phyloP scores from a whole-genome alignment of 495 filamentous ascomycete genomes.

The Peziza echinospora region DNA sequence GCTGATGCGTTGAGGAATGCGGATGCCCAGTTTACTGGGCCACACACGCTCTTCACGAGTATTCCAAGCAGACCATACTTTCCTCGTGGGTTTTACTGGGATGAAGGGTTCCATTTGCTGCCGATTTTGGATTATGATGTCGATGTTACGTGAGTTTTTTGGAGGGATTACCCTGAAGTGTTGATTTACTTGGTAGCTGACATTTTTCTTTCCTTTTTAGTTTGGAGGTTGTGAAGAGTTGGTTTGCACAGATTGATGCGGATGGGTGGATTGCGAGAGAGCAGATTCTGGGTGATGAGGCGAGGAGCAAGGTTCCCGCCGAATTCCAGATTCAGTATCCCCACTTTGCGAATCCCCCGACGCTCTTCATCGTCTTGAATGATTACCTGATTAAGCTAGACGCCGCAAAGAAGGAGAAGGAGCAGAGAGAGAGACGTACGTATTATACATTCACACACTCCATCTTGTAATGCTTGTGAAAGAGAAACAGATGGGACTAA shows the following conservation, averaged over 20 bases:
- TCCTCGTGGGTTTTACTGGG: slow-evolving; percentile 89
- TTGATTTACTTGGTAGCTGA: slow-evolving; percentile 1
- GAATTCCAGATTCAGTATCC: slow-evolving; percentile 96
- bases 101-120: slow-evolving; percentile 89
- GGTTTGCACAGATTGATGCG: slow-evolving; percentile 89
- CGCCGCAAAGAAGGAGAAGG: slow-evolving; percentile 9
- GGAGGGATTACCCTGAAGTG: neutral
- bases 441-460: too few species aligned
- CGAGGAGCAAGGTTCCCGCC: slow-evolving; percentile 80
- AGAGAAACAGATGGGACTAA: too few species aligned
- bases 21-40: slow-evolving; percentile 44
- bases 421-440: slow-evolving; percentile 2
- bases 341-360: slow-evolving; percentile 97
- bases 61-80: slow-evolving; percentile 93
- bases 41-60: slow-evolving; percentile 75
- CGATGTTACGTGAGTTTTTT: slow-evolving; percentile 47
- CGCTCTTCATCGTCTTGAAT: slow-evolving; percentile 74
- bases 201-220: slow-evolving; percentile 13
- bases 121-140: slow-evolving; percentile 86
- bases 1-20: slow-evolving; percentile 25
- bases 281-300: slow-evolving; percentile 87
- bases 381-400: slow-evolving; percentile 56
- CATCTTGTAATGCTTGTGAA: too few species aligned
- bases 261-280: slow-evolving; percentile 96
- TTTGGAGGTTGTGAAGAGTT: slow-evolving; percentile 81